Percentiles rank a stretch among this genome's conserved stretches.
Evolutionary conservation across 139 green algal genomes (phyloP).

Genomic region (Gonium pectorale): DNA sequence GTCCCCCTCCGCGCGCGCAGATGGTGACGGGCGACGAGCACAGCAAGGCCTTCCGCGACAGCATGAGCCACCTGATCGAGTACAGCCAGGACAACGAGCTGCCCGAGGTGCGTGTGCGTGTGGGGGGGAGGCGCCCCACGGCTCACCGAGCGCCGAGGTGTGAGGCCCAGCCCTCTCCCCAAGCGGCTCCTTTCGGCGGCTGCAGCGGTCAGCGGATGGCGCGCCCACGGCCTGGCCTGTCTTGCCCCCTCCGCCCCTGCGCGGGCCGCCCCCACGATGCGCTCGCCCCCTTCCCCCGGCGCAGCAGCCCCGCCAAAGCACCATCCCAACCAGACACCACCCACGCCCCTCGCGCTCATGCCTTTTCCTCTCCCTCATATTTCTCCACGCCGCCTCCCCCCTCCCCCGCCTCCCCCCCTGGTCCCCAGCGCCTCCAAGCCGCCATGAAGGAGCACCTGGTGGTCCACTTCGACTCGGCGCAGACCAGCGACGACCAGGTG

Average conservation of each 20-base stretch:
- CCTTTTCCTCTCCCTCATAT: background rate
- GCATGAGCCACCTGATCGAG: slow-evolving; percentile 27
- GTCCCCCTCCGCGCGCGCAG: background rate
- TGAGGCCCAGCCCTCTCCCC: too few species aligned
- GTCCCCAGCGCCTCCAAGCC: slow-evolving; percentile 28
- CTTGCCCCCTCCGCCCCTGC: too few species aligned
- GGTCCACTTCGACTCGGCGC: slow-evolving; percentile 75
- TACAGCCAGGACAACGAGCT: slow-evolving; percentile 43
- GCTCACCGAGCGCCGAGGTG: too few species aligned
- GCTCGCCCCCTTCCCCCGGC: too few species aligned
- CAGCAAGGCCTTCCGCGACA: slow-evolving; percentile 40
- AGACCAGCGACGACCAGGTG: slow-evolving; percentile 68
- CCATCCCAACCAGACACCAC: background rate
- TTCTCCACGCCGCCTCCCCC: too few species aligned
- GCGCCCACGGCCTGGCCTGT: too few species aligned
- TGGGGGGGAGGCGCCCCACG: background rate
- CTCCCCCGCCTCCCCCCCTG: background rate
- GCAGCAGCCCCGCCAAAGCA: background rate
- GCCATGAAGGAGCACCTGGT: slow-evolving; percentile 77
- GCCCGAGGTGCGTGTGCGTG: background rate
- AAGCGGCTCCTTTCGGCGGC: too few species aligned
- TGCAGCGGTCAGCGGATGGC: too few species aligned
- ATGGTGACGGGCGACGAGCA: slow-evolving; percentile 41
- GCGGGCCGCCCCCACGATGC: too few species aligned
- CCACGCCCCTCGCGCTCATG: background rate